Percentiles rank a stretch among this genome's conserved stretches.
Conservation (phyloP, 148 eudicot species). For the Nyssa sinensis region DNA sequence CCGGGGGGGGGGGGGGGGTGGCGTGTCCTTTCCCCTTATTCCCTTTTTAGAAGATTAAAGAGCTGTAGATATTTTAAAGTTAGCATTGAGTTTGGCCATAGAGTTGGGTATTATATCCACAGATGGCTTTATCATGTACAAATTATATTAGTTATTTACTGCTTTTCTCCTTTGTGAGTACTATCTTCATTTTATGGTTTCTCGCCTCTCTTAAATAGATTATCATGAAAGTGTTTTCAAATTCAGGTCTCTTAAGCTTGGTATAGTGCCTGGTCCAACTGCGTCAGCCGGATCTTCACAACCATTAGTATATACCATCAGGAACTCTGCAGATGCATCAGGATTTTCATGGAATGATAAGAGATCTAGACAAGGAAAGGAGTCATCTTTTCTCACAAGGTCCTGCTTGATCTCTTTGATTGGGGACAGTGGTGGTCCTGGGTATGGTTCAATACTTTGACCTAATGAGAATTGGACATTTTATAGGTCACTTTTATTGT, state of each 20-base stretch:
- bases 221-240: not conserved
- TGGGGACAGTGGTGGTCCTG: constrained; percentile 45
- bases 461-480: not conserved
- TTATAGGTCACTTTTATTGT: not conserved
- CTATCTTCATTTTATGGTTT: not conserved
- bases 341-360: constrained; percentile 67
- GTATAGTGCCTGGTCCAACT: constrained; percentile 40
- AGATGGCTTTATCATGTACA: not conserved
- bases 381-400: constrained; percentile 54
- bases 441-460: constrained; percentile 34
- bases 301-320: constrained; percentile 42
- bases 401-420: constrained; percentile 58
- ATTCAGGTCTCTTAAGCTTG: constrained; percentile 61
- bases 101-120: not conserved
- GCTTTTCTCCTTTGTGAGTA: not conserved
- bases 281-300: constrained; percentile 42
- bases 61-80: not conserved
- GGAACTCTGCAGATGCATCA: constrained; percentile 51
- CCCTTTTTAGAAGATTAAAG: not conserved
- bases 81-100: not conserved
- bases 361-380: constrained; percentile 68
- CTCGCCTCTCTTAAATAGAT: not conserved
- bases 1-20: too few species aligned
- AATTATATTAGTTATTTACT: too few species aligned
- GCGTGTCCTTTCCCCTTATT: too few species aligned